Evolutionary conservation across 441 rosid species (phyloP).

Genomic region (Populus hybrid): DNA sequence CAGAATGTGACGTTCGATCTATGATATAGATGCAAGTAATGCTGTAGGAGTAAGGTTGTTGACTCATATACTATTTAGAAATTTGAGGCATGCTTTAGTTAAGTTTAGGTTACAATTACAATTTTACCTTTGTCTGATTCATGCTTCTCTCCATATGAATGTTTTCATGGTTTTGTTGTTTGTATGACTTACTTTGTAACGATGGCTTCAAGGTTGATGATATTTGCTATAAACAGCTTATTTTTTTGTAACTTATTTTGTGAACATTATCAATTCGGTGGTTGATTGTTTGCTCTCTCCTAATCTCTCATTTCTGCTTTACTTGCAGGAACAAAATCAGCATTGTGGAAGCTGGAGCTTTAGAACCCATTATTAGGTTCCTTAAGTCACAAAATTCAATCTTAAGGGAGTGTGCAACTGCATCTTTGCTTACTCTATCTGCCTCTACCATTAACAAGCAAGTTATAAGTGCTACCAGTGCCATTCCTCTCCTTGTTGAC

Average conservation of each 20-base stretch:
- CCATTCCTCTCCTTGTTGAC: slow-evolving; percentile 69
- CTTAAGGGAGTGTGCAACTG: slow-evolving; percentile 76
- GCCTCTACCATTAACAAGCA: slow-evolving; percentile 79
- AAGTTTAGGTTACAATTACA: background rate
- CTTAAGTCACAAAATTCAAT: slow-evolving; percentile 53
- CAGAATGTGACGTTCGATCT: background rate
- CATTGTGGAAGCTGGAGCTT: slow-evolving; percentile 84
- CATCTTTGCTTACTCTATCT: slow-evolving; percentile 82
- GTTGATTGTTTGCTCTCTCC: slow-evolving; percentile 3
- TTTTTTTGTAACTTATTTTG: background rate
- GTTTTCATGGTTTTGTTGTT: background rate
- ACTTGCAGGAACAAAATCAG: slow-evolving; percentile 74
- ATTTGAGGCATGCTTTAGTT: background rate
- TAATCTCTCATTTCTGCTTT: slow-evolving; percentile 9
- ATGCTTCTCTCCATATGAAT: background rate
- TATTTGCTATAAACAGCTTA: background rate
- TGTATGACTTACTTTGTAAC: background rate
- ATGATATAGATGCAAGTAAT: background rate
- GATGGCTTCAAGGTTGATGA: background rate
- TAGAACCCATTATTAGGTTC: slow-evolving; percentile 65
- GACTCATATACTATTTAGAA: background rate
- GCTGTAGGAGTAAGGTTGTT: background rate
- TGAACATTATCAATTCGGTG: background rate
- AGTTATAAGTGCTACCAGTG: slow-evolving; percentile 64
- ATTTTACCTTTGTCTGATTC: background rate